Conservation (phyloP, 2,329 filamentous ascomycete genomes). For the Neocucurbitaria cava region DNA sequence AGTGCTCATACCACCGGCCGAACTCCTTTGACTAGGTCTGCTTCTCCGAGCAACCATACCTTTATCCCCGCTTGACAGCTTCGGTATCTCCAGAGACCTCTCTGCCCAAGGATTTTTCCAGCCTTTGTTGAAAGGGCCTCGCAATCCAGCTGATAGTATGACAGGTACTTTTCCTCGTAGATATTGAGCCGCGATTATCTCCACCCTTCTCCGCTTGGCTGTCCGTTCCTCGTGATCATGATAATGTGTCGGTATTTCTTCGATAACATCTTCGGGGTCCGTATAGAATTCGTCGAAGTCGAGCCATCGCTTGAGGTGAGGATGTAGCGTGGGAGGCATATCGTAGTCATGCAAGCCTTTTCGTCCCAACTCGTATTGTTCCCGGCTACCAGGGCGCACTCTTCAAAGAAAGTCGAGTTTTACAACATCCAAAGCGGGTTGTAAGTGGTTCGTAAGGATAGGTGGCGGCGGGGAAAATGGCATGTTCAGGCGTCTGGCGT, state of each 20-base stretch:
- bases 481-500: conserved; percentile 10
- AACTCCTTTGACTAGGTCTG: background rate
- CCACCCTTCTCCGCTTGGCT: conserved; percentile 63
- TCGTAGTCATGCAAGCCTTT: conserved; percentile 4
- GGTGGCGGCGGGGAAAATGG: conserved; percentile 7
- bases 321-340: conserved; percentile 31
- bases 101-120: conserved; percentile 49
- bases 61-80: background rate
- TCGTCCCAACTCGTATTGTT: background rate
- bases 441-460: conserved; percentile 5
- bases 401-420: background rate
- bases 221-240: conserved; percentile 64
- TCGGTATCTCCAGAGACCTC: conserved; percentile 1
- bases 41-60: background rate
- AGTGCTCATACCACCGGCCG: background rate
- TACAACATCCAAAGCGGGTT: background rate
- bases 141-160: conserved; percentile 66
- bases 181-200: conserved; percentile 65
- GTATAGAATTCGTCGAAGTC: conserved; percentile 26
- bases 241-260: conserved; percentile 54
- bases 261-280: conserved; percentile 53
- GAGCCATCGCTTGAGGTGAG: conserved; percentile 33
- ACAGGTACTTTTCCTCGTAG: conserved; percentile 63
- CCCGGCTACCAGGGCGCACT: background rate
- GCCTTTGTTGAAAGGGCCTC: conserved; percentile 64